Conservation (phyloP, 2,329 filamentous ascomycete species). For the Juglanconis juglandina region DNA sequence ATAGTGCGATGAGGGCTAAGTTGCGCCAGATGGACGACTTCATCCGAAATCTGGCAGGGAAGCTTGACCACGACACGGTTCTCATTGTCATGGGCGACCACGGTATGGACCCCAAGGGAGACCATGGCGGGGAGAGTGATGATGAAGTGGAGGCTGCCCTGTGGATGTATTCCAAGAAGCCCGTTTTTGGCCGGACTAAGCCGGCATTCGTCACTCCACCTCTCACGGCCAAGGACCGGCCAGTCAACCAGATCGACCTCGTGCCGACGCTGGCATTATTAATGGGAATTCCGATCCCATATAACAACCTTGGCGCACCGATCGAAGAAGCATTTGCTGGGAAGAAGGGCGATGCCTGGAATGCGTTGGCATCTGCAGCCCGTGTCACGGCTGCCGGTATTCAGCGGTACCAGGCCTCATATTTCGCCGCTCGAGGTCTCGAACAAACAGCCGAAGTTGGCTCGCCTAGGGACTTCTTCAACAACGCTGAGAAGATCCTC, state of each 20-base stretch:
- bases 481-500: conserved; percentile 39
- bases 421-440: conserved; percentile 69
- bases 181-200: conserved; percentile 74
- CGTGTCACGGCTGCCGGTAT: conserved; percentile 81
- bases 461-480: conserved; percentile 57
- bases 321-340: conserved; percentile 92
- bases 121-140: conserved; percentile 97
- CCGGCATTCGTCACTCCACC: conserved; percentile 57
- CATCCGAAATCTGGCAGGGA: conserved; percentile 65
- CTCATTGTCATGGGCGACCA: conserved; percentile 98
- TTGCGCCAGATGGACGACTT: conserved; percentile 86
- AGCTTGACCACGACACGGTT: conserved; percentile 79
- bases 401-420: conserved; percentile 81
- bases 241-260: conserved; percentile 84
- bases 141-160: conserved; percentile 91
- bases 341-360: conserved; percentile 64
- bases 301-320: conserved; percentile 88
- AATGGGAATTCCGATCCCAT: conserved; percentile 87
- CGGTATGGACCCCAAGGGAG: conserved; percentile 95
- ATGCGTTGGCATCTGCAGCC: conserved; percentile 73
- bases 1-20: conserved; percentile 87
- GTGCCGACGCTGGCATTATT: conserved; percentile 88
- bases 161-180: conserved; percentile 96
- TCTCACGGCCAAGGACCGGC: conserved; percentile 71
- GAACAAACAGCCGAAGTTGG: conserved; percentile 56